Conservation (phyloP, 495 filamentous ascomycete genomes). For the Penicillium flavigenum region DNA sequence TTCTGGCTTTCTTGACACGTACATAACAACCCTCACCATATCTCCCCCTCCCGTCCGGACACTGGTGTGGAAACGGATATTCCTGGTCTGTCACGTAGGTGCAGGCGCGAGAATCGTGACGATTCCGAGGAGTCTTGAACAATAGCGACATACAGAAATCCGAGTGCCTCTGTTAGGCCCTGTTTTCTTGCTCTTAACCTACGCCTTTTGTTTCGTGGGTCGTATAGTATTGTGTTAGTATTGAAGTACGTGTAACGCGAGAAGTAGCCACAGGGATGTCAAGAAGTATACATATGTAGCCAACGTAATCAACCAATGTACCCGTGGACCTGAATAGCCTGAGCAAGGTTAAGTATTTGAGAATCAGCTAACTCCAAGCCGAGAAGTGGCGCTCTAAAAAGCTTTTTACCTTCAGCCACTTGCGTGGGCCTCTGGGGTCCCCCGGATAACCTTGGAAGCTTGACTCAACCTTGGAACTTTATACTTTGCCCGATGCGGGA, state of each 20-base stretch:
- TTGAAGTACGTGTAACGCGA: not conserved
- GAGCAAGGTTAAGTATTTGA: not conserved
- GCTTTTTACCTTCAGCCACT: conserved; percentile 27
- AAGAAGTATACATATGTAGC: not conserved
- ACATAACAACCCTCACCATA: conserved; percentile 21
- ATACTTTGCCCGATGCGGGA: not conserved
- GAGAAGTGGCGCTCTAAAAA: conserved; percentile 21
- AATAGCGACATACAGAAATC: conserved; percentile 24
- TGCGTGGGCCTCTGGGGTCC: conserved; percentile 14
- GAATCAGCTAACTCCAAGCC: not conserved
- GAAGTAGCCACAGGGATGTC: not conserved
- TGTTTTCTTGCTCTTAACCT: conserved; percentile 6
- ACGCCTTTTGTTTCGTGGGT: not conserved
- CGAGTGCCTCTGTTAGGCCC: conserved; percentile 19
- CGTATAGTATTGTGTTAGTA: not conserved
- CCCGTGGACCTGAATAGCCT: not conserved
- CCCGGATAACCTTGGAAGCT: conserved; percentile 17
- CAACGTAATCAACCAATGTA: not conserved
- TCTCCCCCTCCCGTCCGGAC: conserved; percentile 2
- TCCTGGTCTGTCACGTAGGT: conserved; percentile 15
- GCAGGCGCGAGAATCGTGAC: conserved; percentile 19
- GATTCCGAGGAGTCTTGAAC: conserved; percentile 12
- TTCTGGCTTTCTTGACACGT: conserved; percentile 14
- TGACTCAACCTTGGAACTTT: conserved; percentile 16
- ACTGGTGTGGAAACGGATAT: conserved; percentile 7